These are phyloP conservation scores for Naematelia aurantialba DNA, from an alignment of 768 basidiomycete genomes.

Conservation along the genomic window DNA sequence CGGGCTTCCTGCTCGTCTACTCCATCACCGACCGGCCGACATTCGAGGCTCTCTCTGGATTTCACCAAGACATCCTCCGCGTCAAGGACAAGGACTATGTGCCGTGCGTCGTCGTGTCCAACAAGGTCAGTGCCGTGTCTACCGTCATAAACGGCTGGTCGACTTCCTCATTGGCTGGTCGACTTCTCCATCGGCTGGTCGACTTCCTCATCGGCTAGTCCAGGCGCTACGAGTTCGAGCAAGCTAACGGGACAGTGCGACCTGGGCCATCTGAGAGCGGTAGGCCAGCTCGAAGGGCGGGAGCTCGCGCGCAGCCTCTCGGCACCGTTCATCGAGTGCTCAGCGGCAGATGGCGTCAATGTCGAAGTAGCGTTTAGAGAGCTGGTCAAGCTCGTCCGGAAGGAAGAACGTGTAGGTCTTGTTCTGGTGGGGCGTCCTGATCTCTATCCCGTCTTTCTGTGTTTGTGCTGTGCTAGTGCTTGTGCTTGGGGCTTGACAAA, in stretches of 20 bases:
- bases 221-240: not conserved
- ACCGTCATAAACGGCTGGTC: no score
- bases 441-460: not conserved
- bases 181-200: no score
- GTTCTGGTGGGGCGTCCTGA: not conserved
- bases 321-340: slow-evolving; percentile 54
- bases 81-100: slow-evolving; percentile 54
- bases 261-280: slow-evolving; percentile 25
- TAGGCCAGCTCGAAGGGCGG: slow-evolving; percentile 44
- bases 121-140: slow-evolving; percentile 48
- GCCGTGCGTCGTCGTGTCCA: slow-evolving; percentile 55
- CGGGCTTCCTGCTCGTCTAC: slow-evolving; percentile 57
- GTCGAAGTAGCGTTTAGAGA: slow-evolving; percentile 54
- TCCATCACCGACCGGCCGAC: slow-evolving; percentile 54
- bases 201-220: no score
- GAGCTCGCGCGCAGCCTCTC: slow-evolving; percentile 46
- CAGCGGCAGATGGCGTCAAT: slow-evolving; percentile 54
- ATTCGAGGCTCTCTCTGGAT: slow-evolving; percentile 53
- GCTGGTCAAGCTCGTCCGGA: slow-evolving; percentile 52
- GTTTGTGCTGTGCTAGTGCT: no score
- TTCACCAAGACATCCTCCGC: slow-evolving; percentile 54
- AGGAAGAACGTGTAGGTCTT: slow-evolving; percentile 52
- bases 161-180: no score
- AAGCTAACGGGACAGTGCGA: slow-evolving; percentile 43
- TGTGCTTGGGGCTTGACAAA: no score